Evolutionary conservation across 129 eudicot species (phyloP), one percentile per base, ranked within the genome.

Genomic region (Flaveria robusta): DNA sequence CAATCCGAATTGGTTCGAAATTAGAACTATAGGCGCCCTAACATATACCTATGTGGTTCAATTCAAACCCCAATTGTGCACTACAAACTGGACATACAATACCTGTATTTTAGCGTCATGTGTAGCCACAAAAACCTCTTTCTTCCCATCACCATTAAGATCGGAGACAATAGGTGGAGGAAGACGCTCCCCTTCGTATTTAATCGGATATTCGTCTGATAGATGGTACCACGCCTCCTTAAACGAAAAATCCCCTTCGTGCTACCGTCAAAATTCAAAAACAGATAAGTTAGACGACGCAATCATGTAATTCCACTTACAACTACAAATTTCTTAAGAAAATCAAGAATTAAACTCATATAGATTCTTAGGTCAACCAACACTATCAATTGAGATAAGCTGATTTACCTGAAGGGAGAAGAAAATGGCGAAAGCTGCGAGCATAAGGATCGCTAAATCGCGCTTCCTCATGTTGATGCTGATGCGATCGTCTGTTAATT

Each of bases 71-170:
- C n/a, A 70, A 43, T 70, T 18, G 15, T 13, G 16, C 7, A 9
- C 14, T 34, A 5, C 39, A 34, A 34, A 34, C 39, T 5, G 39
- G 1, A 34, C 8, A 34, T 20, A 51, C 3, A 65, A 26, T 46
- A 92, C 98, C 96, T 90, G 98, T 77, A 94, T 88, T 83, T 94
- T 94, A 75, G 98, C 98, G 74, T 94, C 98, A 67, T 91, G 86
- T 54, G 98, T 94, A 37, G 98, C 97, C 7, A 94, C 83, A 34
- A 94, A 92, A 54, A 94, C 86, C 85, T 94, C 98, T 45, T 85
- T 87, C 75, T 80, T 88, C 9, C 98, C 98, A 59, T 94, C 98
- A 31, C 97, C 97, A 62, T 94, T 94, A 19, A 94, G 93, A 94
- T 94, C 98, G 39, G 98, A 81, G 7, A 94, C 96, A 69, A 94